Base-by-base conservation (phyloP, 78 protist species). In the Cavenderia fasciculata region DNA sequence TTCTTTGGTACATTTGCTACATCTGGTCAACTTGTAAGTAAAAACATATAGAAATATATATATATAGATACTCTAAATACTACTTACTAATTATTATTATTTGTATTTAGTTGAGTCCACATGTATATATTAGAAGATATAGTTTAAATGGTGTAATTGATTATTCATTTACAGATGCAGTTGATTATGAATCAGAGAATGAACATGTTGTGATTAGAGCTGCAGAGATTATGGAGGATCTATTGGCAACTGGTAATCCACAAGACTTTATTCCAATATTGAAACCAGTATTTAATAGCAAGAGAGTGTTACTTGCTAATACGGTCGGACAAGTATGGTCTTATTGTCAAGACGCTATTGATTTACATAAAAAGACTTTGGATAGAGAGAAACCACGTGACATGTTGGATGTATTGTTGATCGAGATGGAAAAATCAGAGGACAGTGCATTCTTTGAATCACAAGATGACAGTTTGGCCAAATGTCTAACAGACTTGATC, bases 161-260 rank as follows among this genome's bases (percentile, higher is more conserved):
- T 56, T 79, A 79, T 54, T 66, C 88, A 52, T 79, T 79, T 52
- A 68, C 57, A 51, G 88, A 79, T 56, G 40, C 71, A 1, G 75
- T 63, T 29, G 88, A 79, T 29, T 79, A 79, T 66, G 88, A 79
- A 41, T 63, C 88, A 21, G 88, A 79, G 16, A 56, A 68, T 12
- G 75, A 79, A 21, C 88, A 79, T 41, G 66, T 79, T 66, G 88
- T 66, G 3, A 79, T 79, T 41, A 63, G 57, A 34, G 88, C 88
- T 25, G 88, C 88, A 2, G 88, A 79, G 76, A 79, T 79, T 79
- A 79, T 79, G 88, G 88, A 79, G 19, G 88, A 79, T 8, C 63
- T 66, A 66, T 52, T 79, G 14, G 88, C 88, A 14, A 79, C 77
- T 63, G 88, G 88, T 33, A 79, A 79, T 66, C 88, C 88, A 66